Evolutionary conservation across 1,284 basidiomycete species (phyloP), one percentile per base, ranked within the genome.

Genomic region (Pseudozyma sp.): DNA sequence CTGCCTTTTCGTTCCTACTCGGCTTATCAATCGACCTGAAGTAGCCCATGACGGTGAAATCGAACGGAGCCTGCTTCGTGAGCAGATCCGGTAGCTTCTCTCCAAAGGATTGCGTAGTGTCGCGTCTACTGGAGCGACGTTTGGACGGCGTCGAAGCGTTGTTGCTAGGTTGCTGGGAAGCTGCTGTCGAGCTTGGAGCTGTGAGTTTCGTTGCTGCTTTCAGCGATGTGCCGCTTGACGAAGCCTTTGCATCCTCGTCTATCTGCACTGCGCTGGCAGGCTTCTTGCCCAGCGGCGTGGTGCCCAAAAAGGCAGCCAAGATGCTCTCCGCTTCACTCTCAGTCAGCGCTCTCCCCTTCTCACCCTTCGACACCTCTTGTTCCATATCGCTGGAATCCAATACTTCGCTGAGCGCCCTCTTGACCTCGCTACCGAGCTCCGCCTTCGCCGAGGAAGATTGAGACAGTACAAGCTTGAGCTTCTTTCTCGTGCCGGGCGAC

Each of bases 311-410:
- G 1, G 68, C 68, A 2, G 68, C 68, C 2, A 71, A 35, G 37
- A 71, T 65, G 33, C 49, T 66, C 34, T 71, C 63, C 8, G 68
- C 68, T 48, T 71, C 63, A 47, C 63, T 66, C 30, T 71, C 68
- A 4, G 68, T 71, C 10, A 71, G 52, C 7, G 63, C 63, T 19
- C 51, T 30, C n/a, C 57, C 53, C 7, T 49, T 57, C n/a, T 49
- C 40, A 17, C 42, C 40, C 17, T 52, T 50, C 19, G 58, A 9
- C 16, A n/a, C 31, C 13, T 39, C 42, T 13, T 46, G 34, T 3
- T 56, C 60, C 43, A 44, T 19, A 16, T 64, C 67, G 43, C 43
- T 44, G 4, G 43, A 44, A n/a, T 17, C n/a, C 8, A 42, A 29
- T 1, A 45, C 59, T 5, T 55, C 61, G 2, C 29, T 39, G 31